Evolutionary conservation across 2,329 filamentous ascomycete species (phyloP), one percentile per base, ranked within the genome.

Genomic region (Immersiporthe knoxdaviesiana): DNA sequence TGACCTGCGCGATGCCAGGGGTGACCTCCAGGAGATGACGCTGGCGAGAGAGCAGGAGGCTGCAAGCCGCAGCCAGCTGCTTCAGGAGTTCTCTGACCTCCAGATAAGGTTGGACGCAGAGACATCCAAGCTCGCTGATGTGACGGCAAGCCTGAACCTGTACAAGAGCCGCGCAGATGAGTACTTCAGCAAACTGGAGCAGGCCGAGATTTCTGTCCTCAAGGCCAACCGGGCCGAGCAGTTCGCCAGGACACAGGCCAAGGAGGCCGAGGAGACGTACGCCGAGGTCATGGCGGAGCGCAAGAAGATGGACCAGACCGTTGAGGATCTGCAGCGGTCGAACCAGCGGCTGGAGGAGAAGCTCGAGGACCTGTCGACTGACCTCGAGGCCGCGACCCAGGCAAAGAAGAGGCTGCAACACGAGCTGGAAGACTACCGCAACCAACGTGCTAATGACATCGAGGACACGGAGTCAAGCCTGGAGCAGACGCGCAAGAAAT

Each of bases 401-500:
- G 90, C 93, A 27, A 97, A 97, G 86, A 97, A 94, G 81, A 89
- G 95, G 70, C 89, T 98, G 32, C 95, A 99, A 79, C 94, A 98
- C 77, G 95, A 99, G 82, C 90, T 99, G 2, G 95, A 98, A 79
- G 95, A 99, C 80, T 99, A 98, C 83, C 90, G 96, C 70, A 97
- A 91, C 77, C 94, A 97, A 80, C 90, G 95, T 61, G 94, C 94
- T 69, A 97, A 97, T 79, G 96, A 98, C 75, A 92, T 98, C 68
- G 96, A 98, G 79, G 95, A 99, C 80, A 97, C 96, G 79, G 95
- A 98, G 80, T 91, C 91, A 12, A 96, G 92, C 74, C 92, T 97
- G 88, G 96, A 99, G 81, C 95, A 98, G 80, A 97, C 95, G 58
- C 89, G 95, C 76, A 96, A 95, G 85, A 99, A 98, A 84, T 99